A percentile compares a stretch with the other conserved stretches of the same genome.
Evolutionary conservation across 2,329 filamentous ascomycete species (phyloP).

Genomic region (Berkeleyomyces basicola): DNA sequence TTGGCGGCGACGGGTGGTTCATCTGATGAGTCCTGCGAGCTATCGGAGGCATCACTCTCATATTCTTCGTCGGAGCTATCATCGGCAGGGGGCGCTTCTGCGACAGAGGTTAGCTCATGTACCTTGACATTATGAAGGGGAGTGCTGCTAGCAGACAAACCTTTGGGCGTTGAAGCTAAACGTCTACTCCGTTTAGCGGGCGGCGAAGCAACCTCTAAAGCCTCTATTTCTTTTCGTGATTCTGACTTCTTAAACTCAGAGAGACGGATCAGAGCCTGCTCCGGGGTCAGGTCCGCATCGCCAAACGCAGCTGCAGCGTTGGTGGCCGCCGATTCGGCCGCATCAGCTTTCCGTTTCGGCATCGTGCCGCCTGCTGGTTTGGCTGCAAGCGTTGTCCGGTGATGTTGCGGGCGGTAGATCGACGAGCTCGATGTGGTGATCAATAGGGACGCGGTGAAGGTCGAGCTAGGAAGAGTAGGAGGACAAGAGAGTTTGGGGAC

Average conservation of each 20-base stretch:
- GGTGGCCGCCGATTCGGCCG: not conserved
- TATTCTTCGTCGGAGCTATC: slow-evolving; percentile 8
- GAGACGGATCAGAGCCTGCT: not conserved
- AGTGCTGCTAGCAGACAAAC: not conserved
- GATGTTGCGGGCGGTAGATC: too few relatives aligned
- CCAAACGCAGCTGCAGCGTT: too few relatives aligned
- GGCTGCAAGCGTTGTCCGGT: not conserved
- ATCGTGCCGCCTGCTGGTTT: not conserved
- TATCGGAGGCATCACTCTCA: slow-evolving; percentile 5
- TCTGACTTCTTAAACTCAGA: not conserved
- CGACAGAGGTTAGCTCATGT: not conserved
- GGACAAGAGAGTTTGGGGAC: too few relatives aligned
- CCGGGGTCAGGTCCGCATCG: not conserved
- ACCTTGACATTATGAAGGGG: not conserved
- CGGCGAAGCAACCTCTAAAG: not conserved
- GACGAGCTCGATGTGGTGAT: too few relatives aligned
- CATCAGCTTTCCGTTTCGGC: not conserved
- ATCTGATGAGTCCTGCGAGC: not conserved
- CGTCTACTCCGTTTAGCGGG: not conserved
- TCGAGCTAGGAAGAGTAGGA: too few relatives aligned
- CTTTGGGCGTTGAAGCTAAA: not conserved
- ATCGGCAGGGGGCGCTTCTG: not conserved
- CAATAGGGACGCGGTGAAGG: too few relatives aligned
- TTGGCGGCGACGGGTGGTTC: slow-evolving; percentile 20
- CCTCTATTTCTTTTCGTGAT: not conserved